Conservation (phyloP, 345 rosid species). For the Salix purpurea region DNA sequence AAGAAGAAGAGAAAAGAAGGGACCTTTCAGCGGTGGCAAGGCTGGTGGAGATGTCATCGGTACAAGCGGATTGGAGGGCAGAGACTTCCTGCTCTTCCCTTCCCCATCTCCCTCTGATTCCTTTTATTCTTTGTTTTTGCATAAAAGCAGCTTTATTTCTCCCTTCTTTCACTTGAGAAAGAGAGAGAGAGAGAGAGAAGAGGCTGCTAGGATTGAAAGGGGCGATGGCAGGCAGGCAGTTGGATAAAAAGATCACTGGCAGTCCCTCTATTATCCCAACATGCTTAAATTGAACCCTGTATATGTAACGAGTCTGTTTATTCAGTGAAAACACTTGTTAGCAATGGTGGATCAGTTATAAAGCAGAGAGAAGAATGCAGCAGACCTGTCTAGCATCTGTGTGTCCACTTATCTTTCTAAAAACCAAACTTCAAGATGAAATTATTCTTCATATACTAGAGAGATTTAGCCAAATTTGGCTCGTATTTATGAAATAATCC, state of each 20-base stretch:
- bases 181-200: not conserved
- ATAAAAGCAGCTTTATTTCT: not conserved
- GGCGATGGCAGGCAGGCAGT: not conserved
- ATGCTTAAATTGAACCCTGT: not conserved
- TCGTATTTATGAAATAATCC: too few species aligned
- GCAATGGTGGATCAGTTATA: too few species aligned
- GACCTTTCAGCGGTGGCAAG: constrained; percentile 75
- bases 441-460: too few species aligned
- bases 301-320: not conserved
- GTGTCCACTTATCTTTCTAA: too few species aligned
- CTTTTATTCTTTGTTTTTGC: not conserved
- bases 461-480: too few species aligned
- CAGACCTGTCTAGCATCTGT: too few species aligned
- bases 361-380: too few species aligned
- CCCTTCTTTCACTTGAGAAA: not conserved
- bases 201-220: not conserved
- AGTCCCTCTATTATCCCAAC: not conserved
- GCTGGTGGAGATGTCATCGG: constrained; percentile 69
- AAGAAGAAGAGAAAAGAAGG: not conserved
- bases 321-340: too few species aligned
- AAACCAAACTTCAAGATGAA: too few species aligned
- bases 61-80: constrained; percentile 77
- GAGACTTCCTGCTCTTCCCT: constrained; percentile 30
- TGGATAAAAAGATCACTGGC: not conserved
- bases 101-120: not conserved